Conservation (phyloP, 2,329 filamentous ascomycete genomes). For the Penicillium occitanis region DNA sequence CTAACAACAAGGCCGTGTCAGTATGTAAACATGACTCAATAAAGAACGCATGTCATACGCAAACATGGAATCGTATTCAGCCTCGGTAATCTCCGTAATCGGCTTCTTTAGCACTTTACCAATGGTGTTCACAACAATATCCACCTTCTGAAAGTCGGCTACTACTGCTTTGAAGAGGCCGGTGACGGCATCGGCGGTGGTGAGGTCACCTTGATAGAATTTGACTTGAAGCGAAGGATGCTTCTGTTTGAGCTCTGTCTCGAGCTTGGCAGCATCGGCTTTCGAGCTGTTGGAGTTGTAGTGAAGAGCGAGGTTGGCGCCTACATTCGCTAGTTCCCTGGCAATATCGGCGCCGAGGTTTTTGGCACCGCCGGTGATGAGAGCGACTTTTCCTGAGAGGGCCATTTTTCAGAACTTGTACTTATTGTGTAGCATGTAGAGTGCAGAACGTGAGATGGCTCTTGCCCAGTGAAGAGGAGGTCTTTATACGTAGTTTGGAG, state of each 20-base stretch:
- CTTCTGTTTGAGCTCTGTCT: constrained; percentile 37
- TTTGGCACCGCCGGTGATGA: constrained; percentile 47
- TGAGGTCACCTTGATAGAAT: constrained; percentile 49
- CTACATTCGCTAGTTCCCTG: constrained; percentile 36
- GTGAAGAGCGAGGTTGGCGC: constrained; percentile 40
- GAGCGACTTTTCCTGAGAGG: constrained; percentile 42
- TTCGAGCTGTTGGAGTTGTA: constrained; percentile 46
- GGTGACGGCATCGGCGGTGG: constrained; percentile 41
- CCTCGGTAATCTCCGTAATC: constrained; percentile 45
- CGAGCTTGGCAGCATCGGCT: constrained; percentile 38
- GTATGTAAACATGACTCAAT: background rate
- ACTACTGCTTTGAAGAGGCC: constrained; percentile 44
- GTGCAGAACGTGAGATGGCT: background rate
- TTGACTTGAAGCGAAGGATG: constrained; percentile 36
- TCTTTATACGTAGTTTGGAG: background rate
- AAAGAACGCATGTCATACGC: constrained; percentile 33
- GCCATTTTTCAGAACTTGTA: background rate
- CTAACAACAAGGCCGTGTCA: constrained; percentile 25
- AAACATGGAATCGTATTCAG: constrained; percentile 52
- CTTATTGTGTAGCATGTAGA: background rate
- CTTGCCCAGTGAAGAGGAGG: background rate
- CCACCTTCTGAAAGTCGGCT: constrained; percentile 47
- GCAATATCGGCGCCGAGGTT: constrained; percentile 46
- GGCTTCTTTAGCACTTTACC: constrained; percentile 53
- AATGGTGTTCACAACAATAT: constrained; percentile 54